Evolutionary conservation across 768 basidiomycete genomes (phyloP).

Genomic region (Cyclocybe aegerita): DNA sequence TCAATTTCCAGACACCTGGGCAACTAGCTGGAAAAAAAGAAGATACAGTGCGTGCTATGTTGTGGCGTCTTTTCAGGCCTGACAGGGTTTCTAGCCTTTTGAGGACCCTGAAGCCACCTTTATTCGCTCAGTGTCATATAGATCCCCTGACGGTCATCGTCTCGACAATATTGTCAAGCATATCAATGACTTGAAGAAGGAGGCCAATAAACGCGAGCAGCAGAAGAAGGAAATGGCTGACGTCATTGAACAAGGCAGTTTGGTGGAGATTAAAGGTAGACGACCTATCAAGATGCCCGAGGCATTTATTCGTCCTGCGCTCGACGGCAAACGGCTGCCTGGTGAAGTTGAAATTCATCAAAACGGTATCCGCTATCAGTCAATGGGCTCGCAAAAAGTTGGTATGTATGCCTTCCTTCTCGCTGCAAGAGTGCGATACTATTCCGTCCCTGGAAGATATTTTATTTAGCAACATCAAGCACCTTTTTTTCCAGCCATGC

Average conservation of each 20-base stretch:
- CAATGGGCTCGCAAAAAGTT: constrained; percentile 86
- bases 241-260: constrained; percentile 90
- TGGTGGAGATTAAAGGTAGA: constrained; percentile 87
- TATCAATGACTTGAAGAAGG: constrained; percentile 94
- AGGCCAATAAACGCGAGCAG: constrained; percentile 94
- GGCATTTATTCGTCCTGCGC: constrained; percentile 89
- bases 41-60: constrained; percentile 64
- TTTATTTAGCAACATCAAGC: constrained; percentile 95
- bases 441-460: constrained; percentile 56
- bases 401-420: constrained; percentile 46
- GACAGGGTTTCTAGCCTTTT: constrained; percentile 61
- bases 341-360: constrained; percentile 99
- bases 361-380: constrained; percentile 93
- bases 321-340: constrained; percentile 92
- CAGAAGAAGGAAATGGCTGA: constrained; percentile 99
- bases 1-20: constrained; percentile 98
- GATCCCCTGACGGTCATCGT: constrained; percentile 85
- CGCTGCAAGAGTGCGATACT: background rate
- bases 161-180: constrained; percentile 88
- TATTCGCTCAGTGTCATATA: constrained; percentile 92
- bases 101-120: constrained; percentile 97
- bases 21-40: constrained; percentile 98
- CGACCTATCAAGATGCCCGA: constrained; percentile 86
- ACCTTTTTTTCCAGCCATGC: constrained; percentile 98
- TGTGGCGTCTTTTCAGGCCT: too few relatives aligned